A percentile compares a stretch with the other conserved stretches of the same genome.
Evolutionary conservation across 2,329 filamentous ascomycete genomes (phyloP).

Genomic region (Apiospora aurea): DNA sequence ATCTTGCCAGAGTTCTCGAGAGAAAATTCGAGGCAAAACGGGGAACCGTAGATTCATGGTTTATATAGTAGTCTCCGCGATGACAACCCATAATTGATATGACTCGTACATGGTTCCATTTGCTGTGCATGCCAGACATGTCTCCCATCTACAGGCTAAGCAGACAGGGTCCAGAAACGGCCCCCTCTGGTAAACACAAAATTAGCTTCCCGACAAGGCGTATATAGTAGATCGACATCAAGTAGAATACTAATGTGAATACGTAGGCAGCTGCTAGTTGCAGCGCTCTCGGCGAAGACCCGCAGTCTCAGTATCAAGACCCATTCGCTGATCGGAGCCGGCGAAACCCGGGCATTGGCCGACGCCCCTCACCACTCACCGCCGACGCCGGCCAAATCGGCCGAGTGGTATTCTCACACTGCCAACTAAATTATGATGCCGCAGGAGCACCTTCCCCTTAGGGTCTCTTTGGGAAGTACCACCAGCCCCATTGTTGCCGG

Average conservation of each 20-base stretch:
- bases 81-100: neutral
- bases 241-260: too few relatives aligned
- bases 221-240: too few relatives aligned
- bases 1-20: neutral
- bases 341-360: conserved; percentile 15
- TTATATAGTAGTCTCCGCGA: neutral
- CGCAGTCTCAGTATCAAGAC: neutral
- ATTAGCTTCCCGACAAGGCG: too few relatives aligned
- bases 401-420: neutral
- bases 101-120: neutral
- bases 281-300: neutral
- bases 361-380: neutral
- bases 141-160: neutral
- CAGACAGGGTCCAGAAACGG: too few relatives aligned
- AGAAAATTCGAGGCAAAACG: neutral
- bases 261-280: neutral
- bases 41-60: neutral
- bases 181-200: too few relatives aligned
- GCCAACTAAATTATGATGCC: neutral
- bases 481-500: neutral
- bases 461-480: neutral
- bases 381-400: neutral
- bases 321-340: neutral
- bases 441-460: neutral
- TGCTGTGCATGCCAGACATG: neutral